Evolutionary conservation across 495 filamentous ascomycete genomes (phyloP), one percentile per base, ranked within the genome.

Genomic region (Pseudotulostoma volvatum): DNA sequence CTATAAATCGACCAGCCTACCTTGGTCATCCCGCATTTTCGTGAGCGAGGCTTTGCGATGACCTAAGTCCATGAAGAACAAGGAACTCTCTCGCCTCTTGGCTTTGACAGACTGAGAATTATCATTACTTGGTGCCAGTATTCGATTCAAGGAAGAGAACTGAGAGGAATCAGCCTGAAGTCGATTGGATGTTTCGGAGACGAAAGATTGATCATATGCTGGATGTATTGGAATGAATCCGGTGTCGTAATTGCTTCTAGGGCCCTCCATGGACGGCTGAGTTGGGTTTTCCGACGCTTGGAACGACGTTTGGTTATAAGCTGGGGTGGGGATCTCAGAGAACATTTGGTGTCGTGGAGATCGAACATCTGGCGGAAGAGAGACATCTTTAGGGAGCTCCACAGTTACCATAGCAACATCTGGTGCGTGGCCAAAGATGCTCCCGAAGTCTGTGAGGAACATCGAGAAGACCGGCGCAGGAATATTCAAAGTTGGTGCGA

Each of bases 401-500:
- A 58, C 38, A 9, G 61, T 18, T 3, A 40, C 33, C 3, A 39
- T 18, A 18, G 14, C 13, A 5, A 44, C 46, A 9, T 37, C 42
- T 28, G 64, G 55, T 3, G 55, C 40, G 38, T 77, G 69, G 21
- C 78, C 81, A 55, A 95, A 97, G 33, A 97, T 88, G 30, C 67
- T 67, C 46, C 81, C 69, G 50, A 81, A 93, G 46, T 96, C 86
- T 37, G 88, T 86, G 23, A 97, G 70, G 57, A 97, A 90, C 59
- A 86, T 68, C 1, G 85, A 85, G 49, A 97, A 93, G 4, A 97
- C 80, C 11, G 92, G 87, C 1, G 85, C 84, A 0, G 92, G 87
- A 31, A 97, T 95, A 57, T 96, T 96, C 21, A 96, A 70, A 0
- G 92, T 96, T 1, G 90, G 90, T n/a, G 92, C 90, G 59, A 96